Evolutionary conservation across 2,329 filamentous ascomycete species (phyloP).

Genomic region (Hypoxylon sp.): DNA sequence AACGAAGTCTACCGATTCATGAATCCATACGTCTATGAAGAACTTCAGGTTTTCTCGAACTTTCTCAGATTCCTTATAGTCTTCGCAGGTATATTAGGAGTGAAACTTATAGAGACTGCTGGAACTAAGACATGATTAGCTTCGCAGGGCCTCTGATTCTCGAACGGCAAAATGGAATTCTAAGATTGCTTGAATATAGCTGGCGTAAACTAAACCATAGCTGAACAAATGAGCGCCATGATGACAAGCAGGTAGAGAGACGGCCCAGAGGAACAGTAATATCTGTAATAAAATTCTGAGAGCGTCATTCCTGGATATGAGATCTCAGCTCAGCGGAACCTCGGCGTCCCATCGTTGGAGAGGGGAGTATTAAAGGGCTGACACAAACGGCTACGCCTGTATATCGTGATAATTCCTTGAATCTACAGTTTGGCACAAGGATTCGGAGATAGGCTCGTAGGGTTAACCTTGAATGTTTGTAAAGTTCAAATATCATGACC

Average conservation of each 20-base stretch:
- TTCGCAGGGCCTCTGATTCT: neutral
- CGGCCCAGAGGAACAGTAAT: neutral
- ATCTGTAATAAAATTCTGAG: neutral
- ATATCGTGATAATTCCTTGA: neutral
- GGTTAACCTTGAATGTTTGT: neutral
- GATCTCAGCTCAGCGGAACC: slow-evolving; percentile 9
- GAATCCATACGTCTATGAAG: slow-evolving; percentile 54
- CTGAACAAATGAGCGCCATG: slow-evolving; percentile 12
- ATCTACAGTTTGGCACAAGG: neutral
- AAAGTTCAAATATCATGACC: neutral
- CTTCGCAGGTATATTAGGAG: neutral
- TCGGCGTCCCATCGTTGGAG: slow-evolving; percentile 1
- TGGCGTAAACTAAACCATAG: slow-evolving; percentile 14
- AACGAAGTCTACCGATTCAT: slow-evolving; percentile 55
- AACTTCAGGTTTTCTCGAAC: slow-evolving; percentile 53
- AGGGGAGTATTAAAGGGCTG: neutral
- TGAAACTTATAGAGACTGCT: slow-evolving; percentile 1
- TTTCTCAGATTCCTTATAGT: slow-evolving; percentile 52
- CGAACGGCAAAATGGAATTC: neutral
- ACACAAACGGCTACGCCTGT: neutral
- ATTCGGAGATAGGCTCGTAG: neutral
- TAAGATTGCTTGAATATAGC: slow-evolving; percentile 1
- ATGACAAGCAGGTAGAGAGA: neutral
- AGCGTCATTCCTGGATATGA: neutral
- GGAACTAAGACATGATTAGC: slow-evolving; percentile 4